Conservation (phyloP, 768 basidiomycete genomes). For the Pleurotus citrinopileatus region DNA sequence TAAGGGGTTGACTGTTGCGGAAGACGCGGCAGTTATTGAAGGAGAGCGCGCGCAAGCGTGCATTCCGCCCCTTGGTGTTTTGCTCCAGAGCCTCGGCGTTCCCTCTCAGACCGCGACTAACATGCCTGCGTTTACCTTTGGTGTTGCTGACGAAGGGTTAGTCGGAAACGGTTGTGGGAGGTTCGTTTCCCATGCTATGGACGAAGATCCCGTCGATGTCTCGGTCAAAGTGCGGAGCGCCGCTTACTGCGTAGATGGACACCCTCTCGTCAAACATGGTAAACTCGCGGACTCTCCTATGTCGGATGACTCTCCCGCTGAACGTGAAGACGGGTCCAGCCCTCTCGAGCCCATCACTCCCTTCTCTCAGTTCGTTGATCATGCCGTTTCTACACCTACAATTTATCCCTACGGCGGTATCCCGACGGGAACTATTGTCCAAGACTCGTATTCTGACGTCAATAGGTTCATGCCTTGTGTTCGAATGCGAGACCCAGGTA, state of each 20-base stretch:
- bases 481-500: background rate
- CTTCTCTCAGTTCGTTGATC: conserved; percentile 74
- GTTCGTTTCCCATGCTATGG: background rate
- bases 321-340: conserved; percentile 59
- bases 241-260: background rate
- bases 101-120: conserved; percentile 11
- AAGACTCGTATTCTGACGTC: background rate
- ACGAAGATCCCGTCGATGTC: background rate
- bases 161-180: background rate
- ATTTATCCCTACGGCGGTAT: conserved; percentile 1
- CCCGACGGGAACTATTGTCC: background rate
- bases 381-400: conserved; percentile 55
- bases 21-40: conserved; percentile 81
- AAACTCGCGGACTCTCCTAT: conserved; percentile 39
- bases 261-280: background rate
- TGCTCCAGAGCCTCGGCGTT: conserved; percentile 20
- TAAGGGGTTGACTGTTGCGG: conserved; percentile 74
- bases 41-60: conserved; percentile 81
- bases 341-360: conserved; percentile 75
- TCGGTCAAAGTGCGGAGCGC: background rate
- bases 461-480: background rate
- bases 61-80: conserved; percentile 67
- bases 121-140: conserved; percentile 10
- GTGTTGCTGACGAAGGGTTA: background rate
- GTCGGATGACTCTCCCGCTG: conserved; percentile 59